These are phyloP conservation scores for Bolboschoenoplectus hybrid DNA, from an alignment of 202 grass and related monocot genomes.

Conservation along the genomic window DNA sequence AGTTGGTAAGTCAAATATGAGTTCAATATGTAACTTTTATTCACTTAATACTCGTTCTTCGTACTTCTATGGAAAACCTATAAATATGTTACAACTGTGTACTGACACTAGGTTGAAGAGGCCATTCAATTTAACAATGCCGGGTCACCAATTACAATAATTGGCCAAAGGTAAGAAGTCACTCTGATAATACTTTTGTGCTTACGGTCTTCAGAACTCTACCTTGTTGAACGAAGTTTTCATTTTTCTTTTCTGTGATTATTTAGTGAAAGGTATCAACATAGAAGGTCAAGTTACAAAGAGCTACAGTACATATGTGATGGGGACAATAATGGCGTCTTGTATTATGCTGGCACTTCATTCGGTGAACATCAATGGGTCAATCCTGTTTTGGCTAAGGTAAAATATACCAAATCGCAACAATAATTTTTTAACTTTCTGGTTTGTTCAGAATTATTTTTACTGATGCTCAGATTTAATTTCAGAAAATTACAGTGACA, in stretches of 20 bases:
- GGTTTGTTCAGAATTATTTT: not conserved
- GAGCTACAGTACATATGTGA: conserved; percentile 95
- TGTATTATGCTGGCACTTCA: conserved; percentile 92
- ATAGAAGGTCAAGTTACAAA: conserved; percentile 89
- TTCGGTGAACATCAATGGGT: conserved; percentile 93
- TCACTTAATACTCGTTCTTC: not conserved
- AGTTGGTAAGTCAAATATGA: conserved; percentile 60
- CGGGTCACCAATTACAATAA: conserved; percentile 39
- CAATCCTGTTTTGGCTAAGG: conserved; percentile 95
- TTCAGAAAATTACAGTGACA: conserved; percentile 75
- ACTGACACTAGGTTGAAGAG: conserved; percentile 63
- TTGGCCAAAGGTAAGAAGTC: conserved; percentile 57
- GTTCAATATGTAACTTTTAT: not conserved
- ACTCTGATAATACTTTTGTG: conserved; percentile 34
- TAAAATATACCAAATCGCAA: conserved; percentile 39
- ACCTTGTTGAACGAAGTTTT: conserved; percentile 33
- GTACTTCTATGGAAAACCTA: not conserved
- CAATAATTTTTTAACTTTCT: conserved; percentile 3
- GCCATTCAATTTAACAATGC: conserved; percentile 60
- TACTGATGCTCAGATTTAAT: conserved; percentile 28
- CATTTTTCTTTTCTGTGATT: conserved; percentile 35
- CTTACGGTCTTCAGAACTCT: conserved; percentile 18
- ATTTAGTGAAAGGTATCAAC: conserved; percentile 79
- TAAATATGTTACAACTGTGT: conserved; percentile 12
- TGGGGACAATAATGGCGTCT: conserved; percentile 84